Conservation (phyloP, 257 asterid species). For the Pogostemon cablin region DNA sequence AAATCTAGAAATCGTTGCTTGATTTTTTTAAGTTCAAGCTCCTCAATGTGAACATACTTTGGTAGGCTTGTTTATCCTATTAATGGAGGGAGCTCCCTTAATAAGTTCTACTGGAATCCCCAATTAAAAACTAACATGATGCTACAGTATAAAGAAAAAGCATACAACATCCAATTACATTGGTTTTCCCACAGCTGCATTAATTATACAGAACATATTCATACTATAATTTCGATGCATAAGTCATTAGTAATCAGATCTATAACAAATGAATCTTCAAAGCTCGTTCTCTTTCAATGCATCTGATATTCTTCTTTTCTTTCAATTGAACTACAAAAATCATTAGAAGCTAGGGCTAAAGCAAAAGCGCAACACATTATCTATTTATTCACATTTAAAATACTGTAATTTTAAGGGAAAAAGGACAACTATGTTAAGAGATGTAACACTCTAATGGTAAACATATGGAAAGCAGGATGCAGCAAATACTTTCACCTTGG, state of each 20-base stretch:
- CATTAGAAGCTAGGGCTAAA: conserved; percentile 7
- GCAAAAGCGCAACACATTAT: conserved; percentile 1
- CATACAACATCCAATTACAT: not conserved
- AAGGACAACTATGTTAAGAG: conserved; percentile 6
- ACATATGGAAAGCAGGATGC: not conserved
- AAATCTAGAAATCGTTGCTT: not conserved
- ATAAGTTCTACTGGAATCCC: not conserved
- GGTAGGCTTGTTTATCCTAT: conserved; percentile 12
- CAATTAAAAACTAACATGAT: not conserved
- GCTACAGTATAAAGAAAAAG: conserved; percentile 2
- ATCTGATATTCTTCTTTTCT: not conserved
- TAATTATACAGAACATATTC: not conserved
- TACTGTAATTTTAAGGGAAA: not conserved
- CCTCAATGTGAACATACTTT: not conserved
- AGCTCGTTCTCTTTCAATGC: conserved; percentile 9
- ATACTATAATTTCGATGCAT: not conserved
- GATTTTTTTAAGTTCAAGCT: not conserved
- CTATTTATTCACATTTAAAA: not conserved
- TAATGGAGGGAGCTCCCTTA: not conserved
- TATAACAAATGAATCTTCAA: conserved; percentile 1
- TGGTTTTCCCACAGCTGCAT: not conserved
- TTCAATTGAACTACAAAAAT: not conserved
- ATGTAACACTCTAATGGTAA: conserved; percentile 4
- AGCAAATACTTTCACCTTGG: not conserved
- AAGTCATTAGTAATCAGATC: not conserved